Evolutionary conservation across 2,329 filamentous ascomycete genomes (phyloP).

Genomic region (Monosporascus sp.): DNA sequence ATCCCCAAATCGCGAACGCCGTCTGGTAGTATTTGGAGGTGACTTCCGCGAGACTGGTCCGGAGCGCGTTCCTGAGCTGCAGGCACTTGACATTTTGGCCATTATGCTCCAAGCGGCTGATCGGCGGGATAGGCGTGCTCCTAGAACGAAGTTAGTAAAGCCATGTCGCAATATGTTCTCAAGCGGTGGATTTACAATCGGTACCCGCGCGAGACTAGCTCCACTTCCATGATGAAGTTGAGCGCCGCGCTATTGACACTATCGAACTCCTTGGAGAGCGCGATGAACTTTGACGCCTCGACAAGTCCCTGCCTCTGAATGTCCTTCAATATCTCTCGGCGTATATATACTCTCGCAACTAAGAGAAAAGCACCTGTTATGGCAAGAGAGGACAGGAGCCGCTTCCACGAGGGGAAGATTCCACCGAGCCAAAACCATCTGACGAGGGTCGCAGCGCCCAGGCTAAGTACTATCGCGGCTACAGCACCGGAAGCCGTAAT

Average conservation of each 20-base stretch:
- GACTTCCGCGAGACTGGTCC: conserved; percentile 61
- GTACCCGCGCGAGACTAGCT: conserved; percentile 28
- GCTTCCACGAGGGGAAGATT: conserved; percentile 22
- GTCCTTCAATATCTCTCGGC: conserved; percentile 24
- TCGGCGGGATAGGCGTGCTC: conserved; percentile 84
- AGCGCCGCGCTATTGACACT: conserved; percentile 27
- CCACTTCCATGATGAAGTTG: conserved; percentile 30
- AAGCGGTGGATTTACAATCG: conserved; percentile 21
- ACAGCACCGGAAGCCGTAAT: conserved; percentile 24
- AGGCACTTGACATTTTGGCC: conserved; percentile 74
- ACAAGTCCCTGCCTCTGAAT: conserved; percentile 25
- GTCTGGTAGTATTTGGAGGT: conserved; percentile 69
- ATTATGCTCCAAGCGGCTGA: conserved; percentile 82
- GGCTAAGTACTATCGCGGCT: conserved; percentile 24
- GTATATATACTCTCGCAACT: conserved; percentile 22
- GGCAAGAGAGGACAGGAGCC: conserved; percentile 16
- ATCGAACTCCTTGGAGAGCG: conserved; percentile 25
- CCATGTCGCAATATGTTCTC: not conserved
- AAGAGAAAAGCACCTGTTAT: conserved; percentile 14
- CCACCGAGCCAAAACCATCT: conserved; percentile 24
- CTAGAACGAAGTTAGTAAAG: conserved; percentile 37
- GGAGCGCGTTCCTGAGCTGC: conserved; percentile 71
- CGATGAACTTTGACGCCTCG: conserved; percentile 24
- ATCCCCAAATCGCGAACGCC: conserved; percentile 60
- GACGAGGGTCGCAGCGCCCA: conserved; percentile 21